Base-by-base conservation (phyloP, 352 stramenopile species). In the Paralagenidium karlingii region DNA sequence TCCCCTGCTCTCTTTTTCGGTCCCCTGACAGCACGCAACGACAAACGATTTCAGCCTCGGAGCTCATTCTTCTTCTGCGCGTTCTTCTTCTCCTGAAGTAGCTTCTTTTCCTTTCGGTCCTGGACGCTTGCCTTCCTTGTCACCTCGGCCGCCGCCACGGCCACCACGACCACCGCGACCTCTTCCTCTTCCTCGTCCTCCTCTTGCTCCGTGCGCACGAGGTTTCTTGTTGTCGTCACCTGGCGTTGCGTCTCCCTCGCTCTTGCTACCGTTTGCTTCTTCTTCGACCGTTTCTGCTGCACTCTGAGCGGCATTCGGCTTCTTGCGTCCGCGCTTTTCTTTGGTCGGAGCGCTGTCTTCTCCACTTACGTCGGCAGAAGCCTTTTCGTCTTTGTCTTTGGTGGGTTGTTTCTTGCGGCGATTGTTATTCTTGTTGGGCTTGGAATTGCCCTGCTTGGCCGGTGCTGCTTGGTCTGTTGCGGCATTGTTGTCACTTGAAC, bases 291-390 rank as follows among this genome's bases (percentile, higher is more conserved):
- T 24, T n/a, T 11, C 10, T 46, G 50, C 48, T 59, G 27, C 40
- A 38, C n/a, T 37, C 40, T n/a, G 47, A 25, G 1, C 45, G 36
- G 25, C 45, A 20, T 28, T 43, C 41, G 11, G 59, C 55, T 18
- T 63, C 64, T n/a, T 68, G 49, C 28, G 52, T 47, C 18, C 56
- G 57, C 5, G 48, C 29, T 40, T 34, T 15, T 42, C 22, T 21
- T 34, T 43, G 18, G 7, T 41, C 18, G 21, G 19, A 33, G 15
- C 16, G 15, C 15, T 41, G 6, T 20, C 36, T 30, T 15, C 15
- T 30, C 36, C 36, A 3, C 16, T 36, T 36, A 24, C 22, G 8
- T 41, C 36, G 36, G 19, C 20, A 20, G 21, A 11, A 32, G 11
- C 15, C 28, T 32, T 32, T 15, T 11, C 15, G 11, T 11, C 28